These are phyloP conservation scores for Pseudogymnoascus sp. DNA, from an alignment of 2,329 filamentous ascomycete species.

Conservation along the genomic window DNA sequence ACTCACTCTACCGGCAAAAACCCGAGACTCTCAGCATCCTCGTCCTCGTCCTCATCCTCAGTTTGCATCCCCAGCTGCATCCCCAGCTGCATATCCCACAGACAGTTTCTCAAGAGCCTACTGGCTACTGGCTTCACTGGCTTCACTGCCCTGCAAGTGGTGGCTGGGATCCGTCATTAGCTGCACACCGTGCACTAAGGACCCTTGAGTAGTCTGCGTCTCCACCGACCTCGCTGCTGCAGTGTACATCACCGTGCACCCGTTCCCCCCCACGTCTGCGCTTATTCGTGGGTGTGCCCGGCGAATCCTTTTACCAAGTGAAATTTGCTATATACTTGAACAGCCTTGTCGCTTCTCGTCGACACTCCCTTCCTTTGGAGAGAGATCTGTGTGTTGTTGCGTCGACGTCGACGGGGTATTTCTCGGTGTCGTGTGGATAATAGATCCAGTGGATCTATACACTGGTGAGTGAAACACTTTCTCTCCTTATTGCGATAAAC, in stretches of 20 bases:
- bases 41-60: not conserved
- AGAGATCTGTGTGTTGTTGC: conserved; percentile 1
- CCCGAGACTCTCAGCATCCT: not conserved
- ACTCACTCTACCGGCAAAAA: not conserved
- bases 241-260: conserved; percentile 12
- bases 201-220: conserved; percentile 10
- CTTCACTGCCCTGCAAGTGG: not conserved
- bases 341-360: not conserved
- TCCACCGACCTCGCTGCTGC: conserved; percentile 12
- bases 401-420: not conserved
- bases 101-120: not conserved
- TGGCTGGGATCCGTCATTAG: not conserved
- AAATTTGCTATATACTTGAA: conserved; percentile 10
- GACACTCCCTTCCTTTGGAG: not conserved
- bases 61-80: not conserved
- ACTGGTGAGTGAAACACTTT: not conserved
- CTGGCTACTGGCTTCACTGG: not conserved
- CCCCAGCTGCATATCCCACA: not conserved
- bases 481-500: conserved; percentile 6
- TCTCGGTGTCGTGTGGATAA: conserved; percentile 1
- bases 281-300: not conserved
- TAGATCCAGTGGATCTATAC: conserved; percentile 6
- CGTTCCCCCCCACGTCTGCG: conserved; percentile 9
- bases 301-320: not conserved
- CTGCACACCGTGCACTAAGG: conserved; percentile 8